Evolutionary conservation across 2,329 filamentous ascomycete genomes (phyloP), one percentile per base, ranked within the genome.

Genomic region (Chalara sp.): DNA sequence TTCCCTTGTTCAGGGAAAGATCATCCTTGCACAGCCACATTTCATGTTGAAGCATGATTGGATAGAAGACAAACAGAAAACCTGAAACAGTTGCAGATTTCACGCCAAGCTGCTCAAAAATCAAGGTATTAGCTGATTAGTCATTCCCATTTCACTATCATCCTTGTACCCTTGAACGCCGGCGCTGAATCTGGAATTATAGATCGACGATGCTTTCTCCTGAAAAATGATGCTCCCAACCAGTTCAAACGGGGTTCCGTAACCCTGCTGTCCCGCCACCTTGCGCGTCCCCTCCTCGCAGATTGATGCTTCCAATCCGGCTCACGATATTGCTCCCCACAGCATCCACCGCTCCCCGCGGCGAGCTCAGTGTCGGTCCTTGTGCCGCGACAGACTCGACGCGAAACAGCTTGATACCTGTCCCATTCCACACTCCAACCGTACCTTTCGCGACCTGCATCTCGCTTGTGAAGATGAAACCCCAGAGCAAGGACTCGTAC

Each of bases 401-500:
- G 46, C 83, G 84, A 71, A 99, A 99, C 11, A 99, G 74, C 65
- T 86, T 87, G 66, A 99, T 89, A 2, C 76, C 76, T 1, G 93
- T 97, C 35, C 89, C 87, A 63, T 92, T 96, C 92, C 93, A 99
- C 1, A 96, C 84, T 6, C 93, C 92, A 32, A 91, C 88, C 2
- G 88, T 91, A 32, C 91, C 91, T 64, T 86, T 91, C 0, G 86
- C 81, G 31, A 92, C 81, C 52, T 90, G 83, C 83, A 96, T 89
- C 71, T 99, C 93, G 61, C 84, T 85, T 31, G 87, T 84, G 66
- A 96, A 97, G 48, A 96, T 83, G 60, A 96, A 88, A 12, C 89
- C 85, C 93, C 93, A 99, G 7, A 99, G 76, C 10, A 97, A 75
- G 5, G 89, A 92, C 68, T 96, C 89, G 67, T 97, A 96, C 93